Evolutionary conservation across 441 rosid species (phyloP), one percentile per base, ranked within the genome.

Genomic region (Erodium moschatum): DNA sequence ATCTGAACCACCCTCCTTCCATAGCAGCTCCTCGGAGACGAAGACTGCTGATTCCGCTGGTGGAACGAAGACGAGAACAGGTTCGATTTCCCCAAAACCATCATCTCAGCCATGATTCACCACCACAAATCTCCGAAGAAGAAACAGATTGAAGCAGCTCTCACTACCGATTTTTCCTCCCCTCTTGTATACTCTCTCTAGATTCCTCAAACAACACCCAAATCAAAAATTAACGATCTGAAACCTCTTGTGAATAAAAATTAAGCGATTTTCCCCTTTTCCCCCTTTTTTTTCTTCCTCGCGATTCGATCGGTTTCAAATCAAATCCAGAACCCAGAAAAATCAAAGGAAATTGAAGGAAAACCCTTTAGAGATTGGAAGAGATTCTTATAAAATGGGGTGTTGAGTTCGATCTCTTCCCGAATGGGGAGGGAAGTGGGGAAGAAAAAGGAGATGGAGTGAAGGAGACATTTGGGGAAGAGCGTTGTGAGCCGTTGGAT

Each of bases 61-160:
- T 70, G 16, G 8, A 35, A 35, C 42, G 42, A 7, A 69, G 69
- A 69, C n/a, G 76, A 33, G 62, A 81, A 80, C 65, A 86, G 75
- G 76, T 77, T 82, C 35, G 82, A 27, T 67, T 77, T 81, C 74
- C 81, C 74, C 71, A 87, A 67, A 65, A 84, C 82, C 42, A 35
- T 35, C 65, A 13, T 46, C 52, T 73, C 87, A 8, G 89, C 84
- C 91, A 85, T 87, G 63, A 46, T 64, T 38, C 61, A 56, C 33
- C 72, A 6, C 66, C 58, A 65, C 50, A 74, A 35, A 42, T 42
- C 48, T 42, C 48, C 48, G 7, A 42, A 42, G 48, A 42, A 4
- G 7, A 42, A 42, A 5, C 3, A 42, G 50, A 44, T 44, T 44
- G 0, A 35, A 35, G 42, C 50, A 44, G 13, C 11, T 10, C 50